phyloP scores from a whole-genome alignment of 176 grass and related monocot genomes.

The Rhynchospora tenuis region DNA sequence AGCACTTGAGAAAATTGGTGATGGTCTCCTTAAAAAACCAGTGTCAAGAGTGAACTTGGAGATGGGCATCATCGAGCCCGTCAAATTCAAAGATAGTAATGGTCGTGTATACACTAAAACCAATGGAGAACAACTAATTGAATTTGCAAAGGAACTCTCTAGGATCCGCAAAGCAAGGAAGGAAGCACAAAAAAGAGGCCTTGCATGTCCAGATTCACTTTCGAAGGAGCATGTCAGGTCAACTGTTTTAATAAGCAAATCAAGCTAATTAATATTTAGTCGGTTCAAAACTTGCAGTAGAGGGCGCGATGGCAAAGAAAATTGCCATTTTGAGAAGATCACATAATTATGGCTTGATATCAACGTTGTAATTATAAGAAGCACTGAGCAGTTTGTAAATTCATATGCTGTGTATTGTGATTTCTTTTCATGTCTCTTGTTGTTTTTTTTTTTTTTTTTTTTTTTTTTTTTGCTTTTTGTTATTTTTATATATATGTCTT shows the following conservation, averaged over 20 bases:
- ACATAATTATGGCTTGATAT: no score
- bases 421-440: no score
- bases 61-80: slow-evolving; percentile 13
- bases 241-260: neutral
- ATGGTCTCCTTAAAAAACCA: slow-evolving; percentile 28
- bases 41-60: slow-evolving; percentile 61
- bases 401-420: no score
- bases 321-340: no score
- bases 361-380: no score
- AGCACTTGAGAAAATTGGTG: slow-evolving; percentile 34
- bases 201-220: no score
- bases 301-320: neutral
- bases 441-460: no score
- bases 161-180: neutral
- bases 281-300: neutral
- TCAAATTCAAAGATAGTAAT: neutral
- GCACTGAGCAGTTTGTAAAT: no score
- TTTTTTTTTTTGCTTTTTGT: no score
- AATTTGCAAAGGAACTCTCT: slow-evolving; percentile 50
- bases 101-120: neutral
- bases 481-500: no score
- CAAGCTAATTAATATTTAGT: neutral
- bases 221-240: neutral
- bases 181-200: neutral
- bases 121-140: slow-evolving; percentile 26